Evolutionary conservation across 1,139 yeast species (phyloP), one percentile per base, ranked within the genome.

Genomic region (Diutina scorzettiae): DNA sequence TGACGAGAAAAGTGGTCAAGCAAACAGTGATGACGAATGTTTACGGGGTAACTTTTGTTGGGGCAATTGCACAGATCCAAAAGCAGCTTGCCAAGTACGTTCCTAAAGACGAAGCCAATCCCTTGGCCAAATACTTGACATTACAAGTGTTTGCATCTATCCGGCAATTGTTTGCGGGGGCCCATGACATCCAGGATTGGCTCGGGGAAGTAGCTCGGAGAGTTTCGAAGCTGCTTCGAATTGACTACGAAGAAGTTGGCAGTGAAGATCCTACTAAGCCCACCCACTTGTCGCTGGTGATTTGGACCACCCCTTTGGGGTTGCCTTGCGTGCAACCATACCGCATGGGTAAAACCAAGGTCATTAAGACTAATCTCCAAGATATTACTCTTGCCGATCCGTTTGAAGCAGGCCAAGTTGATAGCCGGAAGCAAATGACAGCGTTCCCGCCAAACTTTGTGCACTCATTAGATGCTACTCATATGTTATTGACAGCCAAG

Each of bases 11-110:
- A 58, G 81, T 91, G 41, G 95, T 91, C 41, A 91, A 91, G 58
- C 97, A 91, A 60, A 86, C 98, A 0, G 98, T 91, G 25, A 91
- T 91, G 99, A 91, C 99, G 1, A 89, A 87, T 53, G 99, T 91
- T 37, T 91, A 93, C 57, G 99, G 99, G 52, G 99, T 91, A 11
- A 91, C 99, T 0, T 86, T 76, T 57, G 75, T 86, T 48, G 99
- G 99, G 17, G 98, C 97, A 0, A 75, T 86, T 23, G 81, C 79
- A 4, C 99, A 91, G 63, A 86, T 91, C 53, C 73, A 72, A 46
- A 81, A 78, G 51, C 85, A 82, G 57, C 59, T 78, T 37, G 66
- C 59, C 33, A 65, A 59, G 45, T 59, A 62, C 46, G 73, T 67
- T 51, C 66, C 58, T 45, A 64, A 62, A 52, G 69, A 65, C 63